Evolutionary conservation across 2,329 filamentous ascomycete species (phyloP).

Genomic region (Emericellopsis cladophorae): DNA sequence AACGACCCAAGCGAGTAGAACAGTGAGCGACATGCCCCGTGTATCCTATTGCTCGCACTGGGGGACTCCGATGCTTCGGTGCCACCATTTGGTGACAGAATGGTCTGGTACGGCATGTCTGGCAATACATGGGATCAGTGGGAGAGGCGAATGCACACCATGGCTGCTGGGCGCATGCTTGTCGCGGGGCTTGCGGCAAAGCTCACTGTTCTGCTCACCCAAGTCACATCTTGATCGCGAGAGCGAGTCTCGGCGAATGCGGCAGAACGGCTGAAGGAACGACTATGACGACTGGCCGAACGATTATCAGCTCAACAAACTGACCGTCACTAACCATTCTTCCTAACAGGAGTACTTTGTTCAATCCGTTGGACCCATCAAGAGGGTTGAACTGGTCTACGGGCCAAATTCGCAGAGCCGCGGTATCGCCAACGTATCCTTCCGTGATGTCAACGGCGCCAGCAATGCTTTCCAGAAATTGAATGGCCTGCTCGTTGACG

Average conservation of each 20-base stretch:
- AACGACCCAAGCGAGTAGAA: slow-evolving; percentile 31
- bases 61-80: too few relatives aligned
- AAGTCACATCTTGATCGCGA: slow-evolving; percentile 5
- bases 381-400: slow-evolving; percentile 83
- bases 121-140: too few relatives aligned
- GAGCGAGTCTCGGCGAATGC: slow-evolving; percentile 7
- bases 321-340: slow-evolving; percentile 52
- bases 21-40: slow-evolving; percentile 29
- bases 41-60: too few relatives aligned
- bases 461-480: slow-evolving; percentile 71
- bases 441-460: slow-evolving; percentile 69
- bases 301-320: slow-evolving; percentile 6
- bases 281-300: too few relatives aligned
- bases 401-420: slow-evolving; percentile 85
- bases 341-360: slow-evolving; percentile 87
- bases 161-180: too few relatives aligned
- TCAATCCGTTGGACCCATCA: slow-evolving; percentile 78
- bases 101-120: too few relatives aligned
- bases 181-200: not conserved
- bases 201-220: slow-evolving; percentile 4
- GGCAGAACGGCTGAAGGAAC: too few relatives aligned
- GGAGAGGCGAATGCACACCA: too few relatives aligned
- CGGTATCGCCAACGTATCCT: slow-evolving; percentile 83
- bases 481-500: slow-evolving; percentile 85
- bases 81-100: too few relatives aligned